Base-by-base conservation (phyloP, 768 basidiomycete genomes). In the Leucocoprinus birnbaumii region DNA sequence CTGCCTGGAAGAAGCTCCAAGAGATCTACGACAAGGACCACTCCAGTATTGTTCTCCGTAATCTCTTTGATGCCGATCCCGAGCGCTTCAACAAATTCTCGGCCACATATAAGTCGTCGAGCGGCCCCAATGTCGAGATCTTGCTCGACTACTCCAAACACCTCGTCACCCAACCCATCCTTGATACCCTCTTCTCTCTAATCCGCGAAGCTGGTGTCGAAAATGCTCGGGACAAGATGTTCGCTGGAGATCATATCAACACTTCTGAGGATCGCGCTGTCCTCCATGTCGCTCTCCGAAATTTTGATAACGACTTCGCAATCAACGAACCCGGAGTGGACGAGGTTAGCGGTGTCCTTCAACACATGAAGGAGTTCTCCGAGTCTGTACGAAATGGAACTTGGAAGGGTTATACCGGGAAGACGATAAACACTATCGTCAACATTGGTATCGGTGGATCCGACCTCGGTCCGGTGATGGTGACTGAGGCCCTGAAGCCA, bases 361-460 rank as follows among this genome's bases (percentile, higher is more conserved):
- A 82, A 26, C 97, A 98, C 73, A 98, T 99, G 68, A 89, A 90
- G 67, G 78, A 83, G 68, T 99, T 99, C 76, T 82, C 87, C 48
- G 86, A 95, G 38, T 74, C 84, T 35, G 83, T 99, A 47, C 80
- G 96, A 56, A 86, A 79, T 57, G 97, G 96, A 25, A 77, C 77
- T 54, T 97, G 95, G 94, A 98, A 89, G 71, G 97, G 97, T 14
- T 98, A 97, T 77, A 97, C 95, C 1, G 96, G 97, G 41, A 97
- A 98, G 76, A 66, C 83, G 9, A 98, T 99, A 79, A 83, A 86
- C 65, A 87, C 93, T 46, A 86, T 99, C 71, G 94, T 99, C 68
- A 98, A 98, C 76, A 97, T 99, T 62, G 97, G 97, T 57, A 99
- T 99, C 68, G 97, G 97, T 53, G 97, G 97, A 49, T 97, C 94